A percentile compares a stretch with the other conserved stretches of the same genome.
These are phyloP conservation scores for Xylaria intraflava DNA, from an alignment of 495 filamentous ascomycete species.

Conservation along the genomic window DNA sequence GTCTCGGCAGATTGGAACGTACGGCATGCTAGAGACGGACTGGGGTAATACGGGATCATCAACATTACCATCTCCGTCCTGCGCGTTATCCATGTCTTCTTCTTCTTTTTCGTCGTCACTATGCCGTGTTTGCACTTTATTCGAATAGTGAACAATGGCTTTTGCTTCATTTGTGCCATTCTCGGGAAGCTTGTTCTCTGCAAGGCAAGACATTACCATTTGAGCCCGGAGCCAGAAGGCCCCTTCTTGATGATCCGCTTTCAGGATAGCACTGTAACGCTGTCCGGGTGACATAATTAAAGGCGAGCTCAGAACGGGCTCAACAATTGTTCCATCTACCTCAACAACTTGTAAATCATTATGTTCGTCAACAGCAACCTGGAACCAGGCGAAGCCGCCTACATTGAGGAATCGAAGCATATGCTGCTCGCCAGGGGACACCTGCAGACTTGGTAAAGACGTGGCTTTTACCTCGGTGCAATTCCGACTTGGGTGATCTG, in stretches of 20 bases:
- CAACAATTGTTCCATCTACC: constrained; percentile 63
- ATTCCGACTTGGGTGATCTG: constrained; percentile 33
- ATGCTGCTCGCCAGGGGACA: constrained; percentile 49
- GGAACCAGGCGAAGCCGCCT: constrained; percentile 53
- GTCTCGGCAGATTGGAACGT: constrained; percentile 35
- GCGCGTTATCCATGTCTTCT: constrained; percentile 23
- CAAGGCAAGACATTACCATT: constrained; percentile 52
- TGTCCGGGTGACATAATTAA: constrained; percentile 58
- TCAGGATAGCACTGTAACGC: constrained; percentile 57
- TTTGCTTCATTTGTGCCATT: constrained; percentile 46
- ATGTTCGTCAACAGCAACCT: constrained; percentile 46
- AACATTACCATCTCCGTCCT: constrained; percentile 12
- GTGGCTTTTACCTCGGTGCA: constrained; percentile 41
- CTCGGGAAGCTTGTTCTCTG: constrained; percentile 35
- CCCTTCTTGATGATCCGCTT: constrained; percentile 49
- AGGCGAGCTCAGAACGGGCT: constrained; percentile 45
- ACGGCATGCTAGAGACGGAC: constrained; percentile 33
- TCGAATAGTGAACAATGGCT: constrained; percentile 46
- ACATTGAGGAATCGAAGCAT: constrained; percentile 65
- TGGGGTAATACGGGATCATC: constrained; percentile 21
- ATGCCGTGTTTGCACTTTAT: constrained; percentile 5
- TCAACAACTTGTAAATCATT: constrained; percentile 51
- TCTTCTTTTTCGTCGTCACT: constrained; percentile 28
- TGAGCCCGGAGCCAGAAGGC: constrained; percentile 56
- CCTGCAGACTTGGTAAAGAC: constrained; percentile 38